Conservation (phyloP, 1,284 basidiomycete species). For the Kalmanozyma brasiliensis region DNA sequence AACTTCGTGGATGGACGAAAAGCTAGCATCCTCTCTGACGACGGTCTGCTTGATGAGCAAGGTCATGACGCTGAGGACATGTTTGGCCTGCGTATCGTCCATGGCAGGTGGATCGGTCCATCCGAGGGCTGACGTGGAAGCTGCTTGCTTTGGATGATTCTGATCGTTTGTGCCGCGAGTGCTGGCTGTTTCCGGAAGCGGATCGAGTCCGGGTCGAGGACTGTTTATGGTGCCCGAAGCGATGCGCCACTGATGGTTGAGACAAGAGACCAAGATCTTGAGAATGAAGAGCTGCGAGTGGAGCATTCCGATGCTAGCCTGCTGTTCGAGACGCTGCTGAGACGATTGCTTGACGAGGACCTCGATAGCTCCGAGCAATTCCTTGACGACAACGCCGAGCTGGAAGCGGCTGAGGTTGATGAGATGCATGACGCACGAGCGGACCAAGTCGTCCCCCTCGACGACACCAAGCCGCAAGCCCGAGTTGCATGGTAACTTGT, state of each 20-base stretch:
- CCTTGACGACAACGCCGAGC: conserved; percentile 51
- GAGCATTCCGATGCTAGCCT: conserved; percentile 71
- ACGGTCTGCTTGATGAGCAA: conserved; percentile 77
- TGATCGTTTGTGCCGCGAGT: conserved; percentile 22
- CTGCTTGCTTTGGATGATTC: conserved; percentile 27
- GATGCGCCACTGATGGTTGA: conserved; percentile 80
- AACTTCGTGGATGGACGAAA: conserved; percentile 34
- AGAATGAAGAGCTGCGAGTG: conserved; percentile 90
- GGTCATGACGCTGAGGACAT: conserved; percentile 77
- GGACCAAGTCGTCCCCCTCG: conserved; percentile 57
- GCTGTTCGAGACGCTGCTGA: conserved; percentile 63
- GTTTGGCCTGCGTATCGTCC: conserved; percentile 86
- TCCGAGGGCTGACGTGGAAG: conserved; percentile 35
- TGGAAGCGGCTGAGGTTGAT: conserved; percentile 58
- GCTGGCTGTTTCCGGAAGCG: background rate
- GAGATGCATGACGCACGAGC: conserved; percentile 57
- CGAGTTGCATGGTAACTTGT: conserved; percentile 60
- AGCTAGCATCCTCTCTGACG: conserved; percentile 55
- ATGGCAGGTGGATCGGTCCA: conserved; percentile 80
- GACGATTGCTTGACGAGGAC: conserved; percentile 49
- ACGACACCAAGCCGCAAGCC: conserved; percentile 52
- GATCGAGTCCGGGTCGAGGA: conserved; percentile 22
- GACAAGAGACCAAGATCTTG: conserved; percentile 80
- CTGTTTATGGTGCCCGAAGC: conserved; percentile 44
- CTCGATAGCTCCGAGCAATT: conserved; percentile 57